A percentile compares a stretch with the other conserved stretches of the same genome.
phyloP scores from a whole-genome alignment of 441 rosid species.

The Pelargonium exstipulatum region DNA sequence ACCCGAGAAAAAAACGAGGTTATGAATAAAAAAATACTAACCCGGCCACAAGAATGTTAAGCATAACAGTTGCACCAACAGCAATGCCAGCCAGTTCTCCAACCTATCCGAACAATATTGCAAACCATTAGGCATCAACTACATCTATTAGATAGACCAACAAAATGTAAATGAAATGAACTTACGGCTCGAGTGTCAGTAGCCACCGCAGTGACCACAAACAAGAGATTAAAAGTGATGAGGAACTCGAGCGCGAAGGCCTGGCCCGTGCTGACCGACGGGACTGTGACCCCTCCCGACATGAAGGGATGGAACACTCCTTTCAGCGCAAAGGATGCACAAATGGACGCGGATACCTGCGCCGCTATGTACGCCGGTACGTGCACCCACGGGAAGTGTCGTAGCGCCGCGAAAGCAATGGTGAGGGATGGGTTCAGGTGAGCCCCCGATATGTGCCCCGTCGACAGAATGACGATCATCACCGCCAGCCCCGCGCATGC shows the following conservation, averaged over 20 bases:
- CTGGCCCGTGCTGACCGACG: slow-evolving; percentile 49
- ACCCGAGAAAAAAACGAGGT: not conserved
- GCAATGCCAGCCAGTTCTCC: slow-evolving; percentile 20
- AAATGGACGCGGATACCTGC: slow-evolving; percentile 81
- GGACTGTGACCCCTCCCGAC: slow-evolving; percentile 91
- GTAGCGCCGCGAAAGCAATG: slow-evolving; percentile 79
- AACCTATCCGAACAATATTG: not conserved
- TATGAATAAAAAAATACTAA: not conserved
- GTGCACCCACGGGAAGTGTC: slow-evolving; percentile 90
- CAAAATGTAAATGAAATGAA: not conserved
- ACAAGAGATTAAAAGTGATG: slow-evolving; percentile 58
- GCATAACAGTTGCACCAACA: slow-evolving; percentile 21
- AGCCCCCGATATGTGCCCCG: slow-evolving; percentile 95
- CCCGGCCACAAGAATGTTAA: slow-evolving; percentile 19
- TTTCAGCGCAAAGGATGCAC: slow-evolving; percentile 89
- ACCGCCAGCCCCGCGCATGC: slow-evolving; percentile 87
- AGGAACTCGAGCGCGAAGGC: slow-evolving; percentile 72
- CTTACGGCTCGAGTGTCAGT: not conserved
- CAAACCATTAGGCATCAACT: too few species aligned
- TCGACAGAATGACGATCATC: slow-evolving; percentile 79
- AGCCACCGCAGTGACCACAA: slow-evolving; percentile 27
- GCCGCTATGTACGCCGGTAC: slow-evolving; percentile 88
- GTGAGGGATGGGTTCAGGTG: slow-evolving; percentile 94
- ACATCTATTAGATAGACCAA: not conserved
- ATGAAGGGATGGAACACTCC: slow-evolving; percentile 73